These are phyloP conservation scores for Schizochytrium sp. DNA, from an alignment of 108 stramenopile species.

Conservation along the genomic window DNA sequence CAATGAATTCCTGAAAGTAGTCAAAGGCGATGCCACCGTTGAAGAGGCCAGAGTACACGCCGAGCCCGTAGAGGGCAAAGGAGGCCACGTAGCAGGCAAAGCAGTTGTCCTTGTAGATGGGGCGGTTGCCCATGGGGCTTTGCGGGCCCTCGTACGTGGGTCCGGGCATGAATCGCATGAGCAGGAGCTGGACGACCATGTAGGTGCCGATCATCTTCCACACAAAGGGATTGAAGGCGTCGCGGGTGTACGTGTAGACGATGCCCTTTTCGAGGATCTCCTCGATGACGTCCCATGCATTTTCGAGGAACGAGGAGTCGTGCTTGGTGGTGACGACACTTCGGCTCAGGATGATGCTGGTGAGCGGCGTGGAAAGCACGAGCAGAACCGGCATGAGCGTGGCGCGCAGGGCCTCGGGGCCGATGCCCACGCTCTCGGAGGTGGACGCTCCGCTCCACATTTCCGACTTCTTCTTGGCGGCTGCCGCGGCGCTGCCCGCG, in stretches of 20 bases:
- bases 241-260: conserved; percentile 22
- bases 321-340: background rate
- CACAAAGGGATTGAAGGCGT: conserved; percentile 42
- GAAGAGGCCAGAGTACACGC: conserved; percentile 19
- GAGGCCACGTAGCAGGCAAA: conserved; percentile 48
- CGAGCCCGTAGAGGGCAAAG: conserved; percentile 26
- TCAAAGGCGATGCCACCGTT: conserved; percentile 65
- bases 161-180: conserved; percentile 71
- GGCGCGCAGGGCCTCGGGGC: background rate
- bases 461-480: background rate
- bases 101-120: conserved; percentile 68
- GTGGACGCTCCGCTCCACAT: background rate
- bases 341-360: background rate
- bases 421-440: background rate
- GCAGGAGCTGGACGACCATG: conserved; percentile 62
- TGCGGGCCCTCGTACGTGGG: conserved; percentile 49
- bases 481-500: background rate
- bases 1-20: conserved; percentile 53
- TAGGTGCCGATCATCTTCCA: conserved; percentile 61
- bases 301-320: background rate
- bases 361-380: background rate
- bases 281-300: background rate
- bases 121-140: conserved; percentile 57
- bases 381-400: background rate
- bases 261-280: background rate